Conservation (phyloP, 495 filamentous ascomycete species). For the Durotheca rogersii region DNA sequence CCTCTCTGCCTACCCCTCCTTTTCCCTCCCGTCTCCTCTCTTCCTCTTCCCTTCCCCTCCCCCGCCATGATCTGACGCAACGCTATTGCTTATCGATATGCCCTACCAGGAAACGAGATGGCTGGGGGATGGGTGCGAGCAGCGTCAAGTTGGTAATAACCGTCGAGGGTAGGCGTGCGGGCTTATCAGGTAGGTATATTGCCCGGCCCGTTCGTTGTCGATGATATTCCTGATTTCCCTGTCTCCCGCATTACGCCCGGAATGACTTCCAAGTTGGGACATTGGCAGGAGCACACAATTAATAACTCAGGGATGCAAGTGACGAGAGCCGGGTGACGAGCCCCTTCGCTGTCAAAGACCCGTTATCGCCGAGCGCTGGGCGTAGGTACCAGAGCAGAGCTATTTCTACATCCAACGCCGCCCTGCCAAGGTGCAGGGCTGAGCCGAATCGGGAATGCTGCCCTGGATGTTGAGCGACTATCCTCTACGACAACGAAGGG, state of each 20-base stretch:
- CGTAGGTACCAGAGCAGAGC: constrained; percentile 5
- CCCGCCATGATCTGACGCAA: constrained; percentile 32
- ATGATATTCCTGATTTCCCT: constrained; percentile 21
- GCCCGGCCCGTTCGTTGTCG: constrained; percentile 23
- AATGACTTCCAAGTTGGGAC: constrained; percentile 16
- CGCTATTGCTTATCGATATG: constrained; percentile 31
- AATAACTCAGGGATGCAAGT: constrained; percentile 13
- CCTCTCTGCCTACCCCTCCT: constrained; percentile 4
- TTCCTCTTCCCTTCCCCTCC: constrained; percentile 19
- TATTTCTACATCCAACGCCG: too few relatives aligned
- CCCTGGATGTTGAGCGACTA: neutral
- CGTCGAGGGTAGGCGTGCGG: too few relatives aligned
- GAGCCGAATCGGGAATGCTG: constrained; percentile 14
- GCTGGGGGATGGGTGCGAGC: constrained; percentile 18
- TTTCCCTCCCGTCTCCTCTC: neutral
- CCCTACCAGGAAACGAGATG: constrained; percentile 29
- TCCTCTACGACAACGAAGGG: neutral
- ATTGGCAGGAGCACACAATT: constrained; percentile 23
- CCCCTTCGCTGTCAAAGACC: neutral
- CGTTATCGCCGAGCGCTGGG: constrained; percentile 26
- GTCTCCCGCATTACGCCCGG: constrained; percentile 22
- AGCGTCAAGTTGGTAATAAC: constrained; percentile 24
- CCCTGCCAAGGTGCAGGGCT: constrained; percentile 28
- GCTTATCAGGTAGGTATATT: too few relatives aligned
- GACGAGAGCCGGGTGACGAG: constrained; percentile 17